Conservation (phyloP, 2,329 filamentous ascomycete genomes). For the Pseudogymnoascus verrucosus region DNA sequence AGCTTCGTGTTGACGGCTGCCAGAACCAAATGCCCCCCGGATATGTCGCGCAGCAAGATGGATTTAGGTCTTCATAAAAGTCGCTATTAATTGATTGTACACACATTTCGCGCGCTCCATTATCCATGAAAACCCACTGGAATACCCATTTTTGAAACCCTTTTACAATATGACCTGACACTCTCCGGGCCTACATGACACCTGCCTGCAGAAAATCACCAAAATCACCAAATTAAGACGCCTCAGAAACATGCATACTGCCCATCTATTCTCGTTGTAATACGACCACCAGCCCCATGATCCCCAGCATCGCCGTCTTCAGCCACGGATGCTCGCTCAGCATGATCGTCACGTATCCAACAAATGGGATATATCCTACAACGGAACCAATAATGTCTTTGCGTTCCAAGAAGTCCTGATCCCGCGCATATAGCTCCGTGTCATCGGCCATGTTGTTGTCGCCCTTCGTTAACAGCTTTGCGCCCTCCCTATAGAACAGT, state of each 20-base stretch:
- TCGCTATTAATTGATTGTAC: neutral
- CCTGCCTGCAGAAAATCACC: neutral
- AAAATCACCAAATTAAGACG: neutral
- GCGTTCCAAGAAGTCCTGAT: slow-evolving; percentile 79
- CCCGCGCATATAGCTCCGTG: slow-evolving; percentile 78
- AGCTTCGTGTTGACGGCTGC: neutral
- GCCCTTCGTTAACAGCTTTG: slow-evolving; percentile 87
- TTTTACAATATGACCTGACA: neutral
- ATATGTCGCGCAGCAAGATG: neutral
- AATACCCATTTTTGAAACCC: neutral
- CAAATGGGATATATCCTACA: slow-evolving; percentile 69
- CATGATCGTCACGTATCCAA: slow-evolving; percentile 95
- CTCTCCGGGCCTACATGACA: neutral
- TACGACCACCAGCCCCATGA: slow-evolving; percentile 92
- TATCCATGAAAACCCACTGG: neutral
- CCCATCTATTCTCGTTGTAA: slow-evolving; percentile 69
- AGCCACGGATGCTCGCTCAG: slow-evolving; percentile 94
- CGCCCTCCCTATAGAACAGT: slow-evolving; percentile 36
- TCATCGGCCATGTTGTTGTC: slow-evolving; percentile 95
- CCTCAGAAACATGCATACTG: neutral
- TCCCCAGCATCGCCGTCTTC: slow-evolving; percentile 86
- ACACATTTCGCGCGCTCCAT: neutral
- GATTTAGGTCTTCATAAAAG: neutral
- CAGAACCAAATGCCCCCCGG: neutral
- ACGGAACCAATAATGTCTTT: slow-evolving; percentile 68